These are phyloP conservation scores for Annulohypoxylon moriforme DNA, from an alignment of 495 filamentous ascomycete species.

Conservation along the genomic window DNA sequence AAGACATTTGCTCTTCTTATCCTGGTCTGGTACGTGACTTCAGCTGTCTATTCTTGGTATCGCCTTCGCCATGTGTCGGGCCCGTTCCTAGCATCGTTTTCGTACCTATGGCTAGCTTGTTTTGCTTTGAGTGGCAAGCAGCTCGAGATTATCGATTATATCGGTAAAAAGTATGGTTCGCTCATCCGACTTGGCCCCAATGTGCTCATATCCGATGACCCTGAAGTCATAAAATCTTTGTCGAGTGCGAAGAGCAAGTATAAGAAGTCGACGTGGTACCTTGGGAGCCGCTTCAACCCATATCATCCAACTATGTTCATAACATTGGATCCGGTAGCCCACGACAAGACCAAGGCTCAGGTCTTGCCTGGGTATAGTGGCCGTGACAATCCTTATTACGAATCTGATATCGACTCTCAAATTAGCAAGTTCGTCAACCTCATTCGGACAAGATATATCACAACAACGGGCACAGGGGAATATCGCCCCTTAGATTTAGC, in stretches of 20 bases:
- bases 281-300: constrained; percentile 52
- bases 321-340: constrained; percentile 40
- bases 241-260: constrained; percentile 50
- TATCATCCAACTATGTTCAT: constrained; percentile 55
- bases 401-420: constrained; percentile 60
- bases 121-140: constrained; percentile 36
- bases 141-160: constrained; percentile 24
- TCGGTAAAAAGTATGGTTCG: constrained; percentile 47
- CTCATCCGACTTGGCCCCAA: constrained; percentile 59
- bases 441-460: constrained; percentile 62
- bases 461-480: constrained; percentile 65
- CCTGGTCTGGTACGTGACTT: constrained; percentile 14
- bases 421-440: constrained; percentile 55
- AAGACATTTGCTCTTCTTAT: constrained; percentile 3
- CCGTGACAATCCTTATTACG: constrained; percentile 47
- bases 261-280: constrained; percentile 52
- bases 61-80: constrained; percentile 48
- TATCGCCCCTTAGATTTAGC: constrained; percentile 46
- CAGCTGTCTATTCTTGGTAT: constrained; percentile 37
- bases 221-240: constrained; percentile 55
- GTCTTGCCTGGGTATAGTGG: constrained; percentile 51
- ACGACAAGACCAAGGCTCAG: constrained; percentile 49
- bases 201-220: constrained; percentile 56
- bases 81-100: constrained; percentile 44
- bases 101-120: constrained; percentile 41